A percentile compares a stretch with the other conserved stretches of the same genome.
Conservation (phyloP, 2,329 filamentous ascomycete species). For the Aulographum hederae region DNA sequence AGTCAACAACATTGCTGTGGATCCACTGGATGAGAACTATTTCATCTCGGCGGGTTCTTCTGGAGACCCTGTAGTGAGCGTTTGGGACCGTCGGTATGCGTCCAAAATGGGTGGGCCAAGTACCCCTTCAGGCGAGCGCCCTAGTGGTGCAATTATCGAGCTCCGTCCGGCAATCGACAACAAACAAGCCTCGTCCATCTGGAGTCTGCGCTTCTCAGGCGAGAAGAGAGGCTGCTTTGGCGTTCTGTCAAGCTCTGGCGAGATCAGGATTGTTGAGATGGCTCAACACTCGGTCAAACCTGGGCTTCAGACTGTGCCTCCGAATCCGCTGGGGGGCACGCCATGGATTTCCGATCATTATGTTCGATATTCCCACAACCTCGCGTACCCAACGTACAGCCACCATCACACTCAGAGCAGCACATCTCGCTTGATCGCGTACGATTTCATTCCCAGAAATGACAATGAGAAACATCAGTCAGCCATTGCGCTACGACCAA, state of each 20-base stretch:
- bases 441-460: slow-evolving; percentile 38
- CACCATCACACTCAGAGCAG: slow-evolving; percentile 23
- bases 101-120: slow-evolving; percentile 11
- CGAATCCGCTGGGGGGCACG: slow-evolving; percentile 11
- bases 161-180: slow-evolving; percentile 35
- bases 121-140: slow-evolving; percentile 27
- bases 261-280: slow-evolving; percentile 37
- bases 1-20: slow-evolving; percentile 54
- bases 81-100: slow-evolving; percentile 54
- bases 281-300: slow-evolving; percentile 23
- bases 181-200: slow-evolving; percentile 32
- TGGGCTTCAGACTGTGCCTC: slow-evolving; percentile 2
- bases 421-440: slow-evolving; percentile 34
- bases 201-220: slow-evolving; percentile 43
- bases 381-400: slow-evolving; percentile 27
- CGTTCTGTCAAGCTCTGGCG: slow-evolving; percentile 38
- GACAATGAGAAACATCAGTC: slow-evolving; percentile 27
- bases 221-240: slow-evolving; percentile 38
- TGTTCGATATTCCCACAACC: slow-evolving; percentile 21
- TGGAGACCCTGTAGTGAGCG: slow-evolving; percentile 54
- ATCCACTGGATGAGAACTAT: slow-evolving; percentile 66
- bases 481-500: slow-evolving; percentile 32
- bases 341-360: slow-evolving; percentile 25
- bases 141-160: slow-evolving; percentile 40
- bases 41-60: slow-evolving; percentile 60